A percentile compares a stretch with the other conserved stretches of the same genome.
phyloP scores from a whole-genome alignment of 164 flowering plant genomes.

The Aristolochia californica region DNA sequence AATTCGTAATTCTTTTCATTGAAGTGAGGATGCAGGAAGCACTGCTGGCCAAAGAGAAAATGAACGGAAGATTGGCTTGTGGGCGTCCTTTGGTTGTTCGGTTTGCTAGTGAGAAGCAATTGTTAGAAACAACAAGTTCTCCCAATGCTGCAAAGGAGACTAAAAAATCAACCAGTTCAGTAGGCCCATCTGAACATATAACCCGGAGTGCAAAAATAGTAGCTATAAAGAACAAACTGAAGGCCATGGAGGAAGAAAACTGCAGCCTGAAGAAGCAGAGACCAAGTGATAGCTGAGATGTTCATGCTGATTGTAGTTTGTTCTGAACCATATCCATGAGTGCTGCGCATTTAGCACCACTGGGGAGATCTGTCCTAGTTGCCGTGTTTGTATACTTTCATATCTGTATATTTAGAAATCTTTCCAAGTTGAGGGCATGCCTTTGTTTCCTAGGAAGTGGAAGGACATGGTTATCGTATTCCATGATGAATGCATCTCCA shows the following conservation, averaged over 20 bases:
- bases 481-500: too few species aligned
- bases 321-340: background rate
- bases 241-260: constrained; percentile 58
- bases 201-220: constrained; percentile 66
- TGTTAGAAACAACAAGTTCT: constrained; percentile 25
- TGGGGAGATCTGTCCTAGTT: background rate
- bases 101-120: constrained; percentile 58
- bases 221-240: constrained; percentile 81
- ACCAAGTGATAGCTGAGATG: constrained; percentile 11
- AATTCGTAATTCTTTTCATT: constrained; percentile 37
- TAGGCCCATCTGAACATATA: constrained; percentile 37
- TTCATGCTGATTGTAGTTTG: background rate
- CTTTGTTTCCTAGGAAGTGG: too few species aligned
- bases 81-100: constrained; percentile 84
- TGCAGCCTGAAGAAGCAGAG: constrained; percentile 45
- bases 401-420: too few species aligned
- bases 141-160: constrained; percentile 24
- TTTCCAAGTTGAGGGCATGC: too few species aligned
- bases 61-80: constrained; percentile 75
- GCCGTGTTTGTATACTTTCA: too few species aligned
- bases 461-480: background rate
- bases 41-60: constrained; percentile 71
- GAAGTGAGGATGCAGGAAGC: constrained; percentile 99
- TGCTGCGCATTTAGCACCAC: too few species aligned
- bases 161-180: constrained; percentile 19